Base-by-base conservation (phyloP, 257 asterid species). In the Ocimum tenuiflorum region DNA sequence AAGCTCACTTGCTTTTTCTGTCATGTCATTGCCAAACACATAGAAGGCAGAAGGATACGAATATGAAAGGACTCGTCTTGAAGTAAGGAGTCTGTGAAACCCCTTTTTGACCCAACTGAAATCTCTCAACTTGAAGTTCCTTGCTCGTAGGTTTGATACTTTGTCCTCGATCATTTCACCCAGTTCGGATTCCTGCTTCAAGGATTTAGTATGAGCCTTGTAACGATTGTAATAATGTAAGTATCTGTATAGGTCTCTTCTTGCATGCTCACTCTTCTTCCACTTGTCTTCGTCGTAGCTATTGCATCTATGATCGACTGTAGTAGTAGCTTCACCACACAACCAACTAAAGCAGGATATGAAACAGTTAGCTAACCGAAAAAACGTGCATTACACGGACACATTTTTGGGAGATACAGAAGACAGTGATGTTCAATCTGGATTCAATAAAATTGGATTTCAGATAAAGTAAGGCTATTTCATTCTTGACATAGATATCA, bases 21-120 rank as follows among this genome's bases (percentile, higher is more conserved):
- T 82, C 96, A 90, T 73, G 63, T 86, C 97, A 63, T 85, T 86
- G 15, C 97, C 91, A 74, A 94, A 92, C 91, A 90, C 86, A 63
- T 86, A 94, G 81, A 79, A 94, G 39, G 97, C 96, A 82, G 90
- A 94, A 7, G 96, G 96, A 77, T 94, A 90, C 13, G 99, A 89
- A 71, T 83, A 86, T 7, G 91, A 81, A 56, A 92, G 95, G 66
- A 94, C 91, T 63, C 90, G 78, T 76, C 99, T 87, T 20, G 99
- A 89, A 76, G 88, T 78, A 74, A 89, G 88, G 51, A 92, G 95
- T 78, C 99, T 76, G 74, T 67, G 67, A 48, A 92, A 85, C 78
- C 97, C 97, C 63, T 84, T 83, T 33, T 82, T 71, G 42, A 86
- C 85, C 99, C 99, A 92, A 71, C 90, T 81, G 80, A 87, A 86